These are phyloP conservation scores for Komagataella ulmi DNA, from an alignment of 805 yeast genomes.

Conservation along the genomic window DNA sequence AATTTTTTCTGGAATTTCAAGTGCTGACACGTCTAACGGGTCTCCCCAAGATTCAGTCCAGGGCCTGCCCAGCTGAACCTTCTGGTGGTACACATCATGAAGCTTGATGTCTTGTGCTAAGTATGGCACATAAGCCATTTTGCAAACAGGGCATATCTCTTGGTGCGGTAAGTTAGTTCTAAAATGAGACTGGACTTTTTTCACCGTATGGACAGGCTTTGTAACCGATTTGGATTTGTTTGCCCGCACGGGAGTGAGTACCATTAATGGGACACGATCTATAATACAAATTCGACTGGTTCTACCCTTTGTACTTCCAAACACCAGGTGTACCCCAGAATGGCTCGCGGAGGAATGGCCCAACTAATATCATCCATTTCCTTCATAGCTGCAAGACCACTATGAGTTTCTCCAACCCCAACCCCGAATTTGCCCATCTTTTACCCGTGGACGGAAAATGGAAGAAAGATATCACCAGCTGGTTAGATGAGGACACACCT, in stretches of 20 bases:
- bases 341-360: neutral
- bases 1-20: neutral
- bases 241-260: neutral
- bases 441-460: slow-evolving; percentile 71
- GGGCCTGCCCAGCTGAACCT: slow-evolving; percentile 31
- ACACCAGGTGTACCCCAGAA: neutral
- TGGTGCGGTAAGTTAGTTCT: neutral
- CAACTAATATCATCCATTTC: neutral
- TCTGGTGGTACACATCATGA: slow-evolving; percentile 40
- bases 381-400: neutral
- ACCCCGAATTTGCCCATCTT: slow-evolving; percentile 29
- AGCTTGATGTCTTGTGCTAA: slow-evolving; percentile 25
- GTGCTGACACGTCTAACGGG: slow-evolving; percentile 4
- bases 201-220: neutral
- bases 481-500: slow-evolving; percentile 83
- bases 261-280: neutral
- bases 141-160: slow-evolving; percentile 19
- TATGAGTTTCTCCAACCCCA: slow-evolving; percentile 14
- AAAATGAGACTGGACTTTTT: neutral
- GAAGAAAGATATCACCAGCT: slow-evolving; percentile 65
- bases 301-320: neutral
- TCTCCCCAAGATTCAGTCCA: slow-evolving; percentile 30
- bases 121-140: slow-evolving; percentile 35
- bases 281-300: no score
- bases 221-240: neutral